These are phyloP conservation scores for Heliocybe sulcata DNA, from an alignment of 1,284 basidiomycete species.

Conservation along the genomic window DNA sequence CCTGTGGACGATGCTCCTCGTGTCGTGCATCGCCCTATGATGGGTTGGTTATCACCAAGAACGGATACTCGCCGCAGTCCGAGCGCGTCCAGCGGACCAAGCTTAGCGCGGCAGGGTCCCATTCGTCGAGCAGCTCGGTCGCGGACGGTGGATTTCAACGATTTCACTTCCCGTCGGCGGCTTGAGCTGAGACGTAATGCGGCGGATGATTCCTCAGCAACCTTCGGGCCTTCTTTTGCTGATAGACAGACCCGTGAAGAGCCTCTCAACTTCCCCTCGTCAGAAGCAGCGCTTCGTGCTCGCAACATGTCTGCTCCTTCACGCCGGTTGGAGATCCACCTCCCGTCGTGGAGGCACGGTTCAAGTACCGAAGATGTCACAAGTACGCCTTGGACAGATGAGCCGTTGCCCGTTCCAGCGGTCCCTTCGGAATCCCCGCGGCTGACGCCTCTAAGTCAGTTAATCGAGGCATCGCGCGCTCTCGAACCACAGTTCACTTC, in stretches of 20 bases:
- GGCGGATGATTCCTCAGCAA: background rate
- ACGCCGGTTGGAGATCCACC: background rate
- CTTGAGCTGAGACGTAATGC: background rate
- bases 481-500: background rate
- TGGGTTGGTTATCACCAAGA: constrained; percentile 12
- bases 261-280: background rate
- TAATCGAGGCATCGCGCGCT: background rate
- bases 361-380: background rate
- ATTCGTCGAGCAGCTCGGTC: constrained; percentile 44
- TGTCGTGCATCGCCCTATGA: constrained; percentile 8
- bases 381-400: background rate
- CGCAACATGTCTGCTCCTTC: background rate
- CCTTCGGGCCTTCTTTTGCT: background rate
- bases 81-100: constrained; percentile 7
- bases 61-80: constrained; percentile 16
- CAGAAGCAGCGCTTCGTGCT: background rate
- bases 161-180: constrained; percentile 58
- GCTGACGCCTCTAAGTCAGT: background rate
- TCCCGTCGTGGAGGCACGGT: background rate
- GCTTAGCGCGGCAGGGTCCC: constrained; percentile 37
- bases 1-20: background rate
- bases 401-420: background rate
- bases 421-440: background rate
- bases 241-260: background rate
- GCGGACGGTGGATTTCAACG: constrained; percentile 56